Percentiles rank a stretch among this genome's conserved stretches.
phyloP scores from a whole-genome alignment of 139 green algal genomes.

The Yamagishiella unicocca region DNA sequence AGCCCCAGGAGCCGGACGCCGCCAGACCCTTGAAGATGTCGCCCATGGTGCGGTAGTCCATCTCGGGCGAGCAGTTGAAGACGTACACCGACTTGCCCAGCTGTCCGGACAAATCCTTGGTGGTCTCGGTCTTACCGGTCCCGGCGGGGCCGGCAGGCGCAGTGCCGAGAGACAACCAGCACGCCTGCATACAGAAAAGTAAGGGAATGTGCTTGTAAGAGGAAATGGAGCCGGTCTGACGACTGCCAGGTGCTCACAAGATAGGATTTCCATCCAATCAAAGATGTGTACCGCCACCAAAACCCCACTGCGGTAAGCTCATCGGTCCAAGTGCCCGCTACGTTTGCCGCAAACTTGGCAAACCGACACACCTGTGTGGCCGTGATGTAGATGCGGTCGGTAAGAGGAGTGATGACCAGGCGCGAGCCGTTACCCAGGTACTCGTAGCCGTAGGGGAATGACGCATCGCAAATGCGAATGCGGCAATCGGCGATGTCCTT shows the following conservation, averaged over 20 bases:
- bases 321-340: too few relatives aligned
- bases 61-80: constrained; percentile 91
- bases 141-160: constrained; percentile 82
- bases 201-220: too few relatives aligned
- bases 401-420: constrained; percentile 88
- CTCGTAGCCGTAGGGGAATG: constrained; percentile 89
- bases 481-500: constrained; percentile 72
- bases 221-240: too few relatives aligned
- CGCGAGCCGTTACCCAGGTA: constrained; percentile 87
- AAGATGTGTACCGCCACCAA: too few relatives aligned
- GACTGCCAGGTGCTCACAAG: too few relatives aligned
- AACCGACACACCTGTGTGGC: constrained; percentile 63
- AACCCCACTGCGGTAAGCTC: too few relatives aligned
- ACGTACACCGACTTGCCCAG: constrained; percentile 92
- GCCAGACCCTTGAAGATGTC: constrained; percentile 91
- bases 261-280: too few relatives aligned
- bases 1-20: constrained; percentile 86
- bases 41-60: constrained; percentile 91
- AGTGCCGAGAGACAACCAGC: constrained; percentile 87
- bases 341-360: too few relatives aligned
- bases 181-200: constrained; percentile 72
- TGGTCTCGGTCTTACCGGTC: constrained; percentile 90
- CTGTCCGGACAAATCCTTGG: constrained; percentile 87
- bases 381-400: constrained; percentile 91
- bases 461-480: constrained; percentile 85